Base-by-base conservation (phyloP, 2,329 filamentous ascomycete species). In the Cercospora beticola region DNA sequence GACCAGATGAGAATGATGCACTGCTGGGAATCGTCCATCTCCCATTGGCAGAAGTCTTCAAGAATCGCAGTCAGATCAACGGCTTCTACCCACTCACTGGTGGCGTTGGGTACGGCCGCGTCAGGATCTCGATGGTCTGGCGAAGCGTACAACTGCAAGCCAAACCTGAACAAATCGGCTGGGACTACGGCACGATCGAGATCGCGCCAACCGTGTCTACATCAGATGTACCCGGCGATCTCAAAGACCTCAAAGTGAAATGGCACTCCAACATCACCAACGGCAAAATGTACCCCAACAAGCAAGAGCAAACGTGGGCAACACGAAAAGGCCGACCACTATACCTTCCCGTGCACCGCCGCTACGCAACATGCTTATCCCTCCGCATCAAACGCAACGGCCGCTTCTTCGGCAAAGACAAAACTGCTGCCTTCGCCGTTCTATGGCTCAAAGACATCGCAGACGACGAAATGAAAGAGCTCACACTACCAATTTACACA, bases 151-250 rank as follows among this genome's bases (percentile, higher is more conserved):
- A 89, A 67, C 78, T 91, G 1, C 84, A 90, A 72, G 80, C 88
- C 1, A 88, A 88, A 1, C 81, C 78, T 5, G 83, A 86, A 62
- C 78, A 89, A 33, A 79, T 87, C 0, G 91, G 91, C 1, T 92
- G 90, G 89, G 88, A 91, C 26, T 90, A 88, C 66, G 91, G 90
- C 5, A 92, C 90, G 0, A 75, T 92, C 0, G 87, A 91, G 70
- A 81, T 92, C 52, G 83, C 86, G n/a, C 83, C 86, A 0, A 76
- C 81, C 0, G 79, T 89, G 12, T 83, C 81, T 62, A 80, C 80
- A 1, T 82, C 83, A 14, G 78, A 83, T n/a, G 79, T 89, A 1
- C 82, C 86, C 0, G 74, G 82, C 1, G 81, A 86, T 9, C 76
- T 88, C 8, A 76, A 80, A 26, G 80, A 83, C 28, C 68, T 78